Evolutionary conservation across 148 eudicot genomes (phyloP).

Genomic region (Persicaria tinctoria): DNA sequence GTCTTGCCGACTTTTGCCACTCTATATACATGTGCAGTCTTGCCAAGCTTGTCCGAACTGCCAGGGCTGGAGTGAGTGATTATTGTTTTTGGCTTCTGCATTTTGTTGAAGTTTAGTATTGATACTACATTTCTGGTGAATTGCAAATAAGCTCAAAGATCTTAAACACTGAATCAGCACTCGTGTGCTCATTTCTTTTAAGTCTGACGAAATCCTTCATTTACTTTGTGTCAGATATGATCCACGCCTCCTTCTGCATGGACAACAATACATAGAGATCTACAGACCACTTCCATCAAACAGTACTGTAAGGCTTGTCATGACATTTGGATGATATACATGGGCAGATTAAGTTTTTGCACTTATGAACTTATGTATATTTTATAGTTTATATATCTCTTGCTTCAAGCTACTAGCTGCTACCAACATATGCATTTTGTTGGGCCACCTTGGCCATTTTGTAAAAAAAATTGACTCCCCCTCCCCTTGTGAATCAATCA

Average conservation of each 20-base stretch:
- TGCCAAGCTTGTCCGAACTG: slow-evolving; percentile 27
- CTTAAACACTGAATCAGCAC: background rate
- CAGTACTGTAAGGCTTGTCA: slow-evolving; percentile 46
- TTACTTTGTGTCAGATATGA: slow-evolving; percentile 46
- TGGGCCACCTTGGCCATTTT: background rate
- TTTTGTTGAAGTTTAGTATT: background rate
- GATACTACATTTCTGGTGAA: background rate
- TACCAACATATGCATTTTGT: slow-evolving; percentile 7
- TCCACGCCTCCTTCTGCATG: slow-evolving; percentile 80
- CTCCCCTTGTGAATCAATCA: background rate
- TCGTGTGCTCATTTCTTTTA: background rate
- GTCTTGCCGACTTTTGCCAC: slow-evolving; percentile 90
- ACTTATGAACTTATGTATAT: background rate
- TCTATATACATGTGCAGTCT: slow-evolving; percentile 31
- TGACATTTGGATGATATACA: slow-evolving; percentile 10
- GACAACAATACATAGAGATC: slow-evolving; percentile 85
- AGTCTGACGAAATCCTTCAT: slow-evolving; percentile 13
- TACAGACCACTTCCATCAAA: slow-evolving; percentile 80
- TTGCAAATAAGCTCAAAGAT: background rate
- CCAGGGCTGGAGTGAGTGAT: slow-evolving; percentile 71
- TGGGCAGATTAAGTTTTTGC: background rate
- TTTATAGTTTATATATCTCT: background rate
- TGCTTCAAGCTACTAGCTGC: background rate
- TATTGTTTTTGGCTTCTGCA: background rate
- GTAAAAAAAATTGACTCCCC: background rate